Conservation (phyloP, 306 rosid species). For the Crotalaria pallida region DNA sequence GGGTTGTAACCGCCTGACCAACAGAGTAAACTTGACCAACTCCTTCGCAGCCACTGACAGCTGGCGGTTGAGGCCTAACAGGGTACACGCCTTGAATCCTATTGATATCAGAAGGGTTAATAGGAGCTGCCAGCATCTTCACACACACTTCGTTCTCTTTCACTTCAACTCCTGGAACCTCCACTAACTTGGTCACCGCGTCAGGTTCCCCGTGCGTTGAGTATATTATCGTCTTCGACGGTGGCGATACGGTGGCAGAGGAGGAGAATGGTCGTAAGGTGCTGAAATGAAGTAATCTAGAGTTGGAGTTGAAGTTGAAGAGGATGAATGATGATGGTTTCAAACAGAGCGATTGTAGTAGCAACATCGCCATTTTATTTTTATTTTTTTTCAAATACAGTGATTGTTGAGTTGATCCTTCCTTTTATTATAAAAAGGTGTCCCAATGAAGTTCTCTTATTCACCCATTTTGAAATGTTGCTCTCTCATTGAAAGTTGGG, state of each 20-base stretch:
- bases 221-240: slow-evolving; percentile 84
- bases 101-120: slow-evolving; percentile 85
- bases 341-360: slow-evolving; percentile 30
- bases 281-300: too few relatives aligned
- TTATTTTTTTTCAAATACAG: too few relatives aligned
- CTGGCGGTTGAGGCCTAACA: slow-evolving; percentile 80
- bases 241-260: slow-evolving; percentile 56
- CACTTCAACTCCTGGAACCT: slow-evolving; percentile 55
- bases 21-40: slow-evolving; percentile 76
- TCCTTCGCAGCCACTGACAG: slow-evolving; percentile 91
- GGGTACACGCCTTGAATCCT: slow-evolving; percentile 93
- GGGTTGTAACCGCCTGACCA: slow-evolving; percentile 52
- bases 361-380: slow-evolving; percentile 25
- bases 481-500: too few relatives aligned
- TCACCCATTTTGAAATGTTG: too few relatives aligned
- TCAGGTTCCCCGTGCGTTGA: slow-evolving; percentile 72
- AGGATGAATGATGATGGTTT: slow-evolving; percentile 4
- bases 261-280: slow-evolving; percentile 58
- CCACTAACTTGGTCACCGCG: slow-evolving; percentile 51
- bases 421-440: too few relatives aligned
- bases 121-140: slow-evolving; percentile 85
- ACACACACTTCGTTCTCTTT: slow-evolving; percentile 81
- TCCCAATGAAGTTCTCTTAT: too few relatives aligned
- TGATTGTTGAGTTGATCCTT: too few relatives aligned
- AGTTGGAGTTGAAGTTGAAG: background rate